Evolutionary conservation across 2,329 filamentous ascomycete genomes (phyloP).

Genomic region (Penicillium italicum): DNA sequence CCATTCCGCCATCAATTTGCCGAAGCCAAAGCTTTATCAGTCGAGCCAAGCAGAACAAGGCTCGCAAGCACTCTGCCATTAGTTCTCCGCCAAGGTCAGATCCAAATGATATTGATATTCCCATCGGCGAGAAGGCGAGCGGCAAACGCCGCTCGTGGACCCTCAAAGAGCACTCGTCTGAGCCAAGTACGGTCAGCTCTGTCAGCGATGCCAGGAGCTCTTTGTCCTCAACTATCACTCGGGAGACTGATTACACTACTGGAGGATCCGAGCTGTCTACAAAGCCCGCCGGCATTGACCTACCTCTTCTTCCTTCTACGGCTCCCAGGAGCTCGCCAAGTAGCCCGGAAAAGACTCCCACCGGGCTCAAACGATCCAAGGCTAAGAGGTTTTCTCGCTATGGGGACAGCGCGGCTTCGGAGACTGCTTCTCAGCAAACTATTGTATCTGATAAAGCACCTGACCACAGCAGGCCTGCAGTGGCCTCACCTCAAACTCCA

Average conservation of each 20-base stretch:
- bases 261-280: constrained; percentile 22
- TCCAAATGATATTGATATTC: constrained; percentile 56
- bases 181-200: constrained; percentile 32
- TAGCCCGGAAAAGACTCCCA: constrained; percentile 32
- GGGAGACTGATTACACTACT: constrained; percentile 33
- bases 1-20: constrained; percentile 58
- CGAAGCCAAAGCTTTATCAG: constrained; percentile 53
- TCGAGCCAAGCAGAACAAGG: constrained; percentile 37
- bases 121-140: constrained; percentile 57
- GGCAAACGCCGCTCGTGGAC: constrained; percentile 40
- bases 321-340: constrained; percentile 2
- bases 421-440: constrained; percentile 25
- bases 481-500: constrained; percentile 6
- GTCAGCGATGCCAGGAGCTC: constrained; percentile 29
- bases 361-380: constrained; percentile 40
- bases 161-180: constrained; percentile 29
- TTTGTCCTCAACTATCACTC: constrained; percentile 31
- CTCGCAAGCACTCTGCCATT: constrained; percentile 21
- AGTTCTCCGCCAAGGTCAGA: constrained; percentile 33
- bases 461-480: constrained; percentile 10
- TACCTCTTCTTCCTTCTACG: constrained; percentile 33
- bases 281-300: constrained; percentile 24
- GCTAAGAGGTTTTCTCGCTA: constrained; percentile 41
- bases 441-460: constrained; percentile 20
- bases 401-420: constrained; percentile 31